Percentiles rank a stretch among this genome's conserved stretches.
These are phyloP conservation scores for Jatropha multifida DNA, from an alignment of 441 rosid genomes.

Conservation along the genomic window DNA sequence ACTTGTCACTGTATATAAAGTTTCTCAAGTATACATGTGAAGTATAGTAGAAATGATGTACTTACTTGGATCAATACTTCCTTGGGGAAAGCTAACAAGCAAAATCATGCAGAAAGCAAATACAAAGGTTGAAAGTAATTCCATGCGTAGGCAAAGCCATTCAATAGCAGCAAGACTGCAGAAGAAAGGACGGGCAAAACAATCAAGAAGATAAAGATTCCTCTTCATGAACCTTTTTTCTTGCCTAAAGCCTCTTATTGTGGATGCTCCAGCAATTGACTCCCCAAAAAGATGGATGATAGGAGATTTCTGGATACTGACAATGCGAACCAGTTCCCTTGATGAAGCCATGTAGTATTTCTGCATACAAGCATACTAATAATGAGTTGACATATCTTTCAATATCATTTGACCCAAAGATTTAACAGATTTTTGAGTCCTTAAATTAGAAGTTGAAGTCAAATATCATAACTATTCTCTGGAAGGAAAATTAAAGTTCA, in stretches of 20 bases:
- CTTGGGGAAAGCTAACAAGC: constrained; percentile 95
- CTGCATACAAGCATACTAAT: constrained; percentile 44
- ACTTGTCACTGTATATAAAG: neutral
- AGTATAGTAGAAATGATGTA: constrained; percentile 13
- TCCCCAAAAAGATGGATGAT: constrained; percentile 95
- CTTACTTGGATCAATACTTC: constrained; percentile 98
- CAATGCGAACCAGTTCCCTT: constrained; percentile 96
- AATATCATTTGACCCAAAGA: neutral
- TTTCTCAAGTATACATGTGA: neutral
- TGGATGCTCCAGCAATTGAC: constrained; percentile 99
- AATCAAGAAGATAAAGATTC: constrained; percentile 97
- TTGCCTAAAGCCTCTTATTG: constrained; percentile 98
- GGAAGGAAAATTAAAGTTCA: constrained; percentile 1
- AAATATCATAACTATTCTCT: neutral
- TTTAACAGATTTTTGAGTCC: constrained; percentile 8
- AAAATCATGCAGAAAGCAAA: constrained; percentile 99
- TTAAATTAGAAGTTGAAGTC: constrained; percentile 7
- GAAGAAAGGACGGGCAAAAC: constrained; percentile 98
- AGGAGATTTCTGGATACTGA: constrained; percentile 99
- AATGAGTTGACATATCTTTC: constrained; percentile 11
- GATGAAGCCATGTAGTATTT: constrained; percentile 99
- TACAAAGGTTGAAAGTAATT: constrained; percentile 91
- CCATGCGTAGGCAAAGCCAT: constrained; percentile 99
- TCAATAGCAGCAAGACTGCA: constrained; percentile 98
- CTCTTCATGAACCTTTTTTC: constrained; percentile 98